Evolutionary conservation across 2,329 filamentous ascomycete species (phyloP).

Genomic region (Coleophoma eucalyptorum): DNA sequence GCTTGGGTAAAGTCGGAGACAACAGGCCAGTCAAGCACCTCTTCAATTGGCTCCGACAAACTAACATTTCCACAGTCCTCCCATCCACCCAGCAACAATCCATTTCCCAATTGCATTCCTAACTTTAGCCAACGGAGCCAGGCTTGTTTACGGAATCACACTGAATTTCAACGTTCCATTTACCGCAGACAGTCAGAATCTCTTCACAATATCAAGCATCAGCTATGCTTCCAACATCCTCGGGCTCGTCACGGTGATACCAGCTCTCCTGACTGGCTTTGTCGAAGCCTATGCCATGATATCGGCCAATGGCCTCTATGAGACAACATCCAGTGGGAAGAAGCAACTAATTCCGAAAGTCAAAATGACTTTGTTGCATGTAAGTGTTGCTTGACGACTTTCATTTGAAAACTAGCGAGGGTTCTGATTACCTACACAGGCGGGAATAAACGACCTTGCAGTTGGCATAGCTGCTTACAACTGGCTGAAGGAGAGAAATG

Average conservation of each 20-base stretch:
- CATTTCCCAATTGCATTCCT: slow-evolving; percentile 13
- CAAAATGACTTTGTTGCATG: slow-evolving; percentile 8
- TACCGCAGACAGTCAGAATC: neutral
- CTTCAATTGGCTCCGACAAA: neutral
- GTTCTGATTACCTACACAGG: neutral
- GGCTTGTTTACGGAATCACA: slow-evolving; percentile 1
- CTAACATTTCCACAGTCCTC: slow-evolving; percentile 1
- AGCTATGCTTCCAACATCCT: slow-evolving; percentile 6
- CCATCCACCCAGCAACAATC: slow-evolving; percentile 11
- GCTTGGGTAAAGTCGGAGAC: neutral
- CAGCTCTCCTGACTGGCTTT: slow-evolving; percentile 7
- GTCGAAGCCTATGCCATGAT: slow-evolving; percentile 9
- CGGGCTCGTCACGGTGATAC: slow-evolving; percentile 10
- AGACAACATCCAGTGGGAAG: neutral
- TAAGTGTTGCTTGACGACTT: neutral
- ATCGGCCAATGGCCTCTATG: slow-evolving; percentile 4
- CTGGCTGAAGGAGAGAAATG: slow-evolving; percentile 3
- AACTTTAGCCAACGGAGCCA: neutral
- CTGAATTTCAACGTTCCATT: neutral
- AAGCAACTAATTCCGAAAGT: slow-evolving; percentile 5
- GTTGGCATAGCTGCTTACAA: slow-evolving; percentile 9
- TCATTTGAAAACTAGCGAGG: neutral
- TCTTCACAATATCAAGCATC: slow-evolving; percentile 5
- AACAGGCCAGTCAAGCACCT: neutral
- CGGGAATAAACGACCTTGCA: slow-evolving; percentile 9